Base-by-base conservation (phyloP, 192 early-diverging fungal species). In the Lobosporangium transversale region DNA sequence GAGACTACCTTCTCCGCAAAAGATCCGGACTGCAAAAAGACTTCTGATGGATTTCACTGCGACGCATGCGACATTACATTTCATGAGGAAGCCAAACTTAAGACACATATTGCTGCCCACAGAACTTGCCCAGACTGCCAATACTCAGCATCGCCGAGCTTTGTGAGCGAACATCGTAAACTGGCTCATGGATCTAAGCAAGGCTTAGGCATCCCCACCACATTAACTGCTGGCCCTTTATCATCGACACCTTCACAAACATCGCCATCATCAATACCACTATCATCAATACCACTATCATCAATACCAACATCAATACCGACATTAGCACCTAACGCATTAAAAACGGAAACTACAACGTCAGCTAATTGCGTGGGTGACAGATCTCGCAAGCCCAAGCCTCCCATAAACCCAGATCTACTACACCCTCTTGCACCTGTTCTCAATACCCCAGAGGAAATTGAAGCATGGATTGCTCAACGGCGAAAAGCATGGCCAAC, bases 401-500 rank as follows among this genome's bases (percentile, higher is more conserved):
- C 58, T 4, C 29, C 15, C 12, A 10, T 58, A 21, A 53, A 69
- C 18, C 42, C 24, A 23, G 58, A 60, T 2, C 18, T 69, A 10
- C n/a, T 59, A 11, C 67, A 69, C 53, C 67, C 67, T 7, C 56
- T 70, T 15, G 45, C 68, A 1, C 68, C 68, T 3, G 42, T n/a
- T 5, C 49, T 75, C 24, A 55, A 75, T 66, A 75, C 71, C 57
- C 71, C 71, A n/a, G 71, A 75, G 36, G 71, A 75, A 1, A 75
- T 75, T 62, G 71, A 56, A 21, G 55, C 45, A 31, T 75, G 71
- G 71, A 75, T 75, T 29, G 71, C 71, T 17, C 62, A 75, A 36
- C 62, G 71, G 8, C 37, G 71, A 36, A 66, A 61, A 18, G 57
- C 56, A 21, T 75, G 71, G 71, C 71, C 71, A 4, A 66, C 71